Evolutionary conservation across 192 early-diverging fungal genomes (phyloP).

Genomic region (Tieghemiomyces parasiticus): DNA sequence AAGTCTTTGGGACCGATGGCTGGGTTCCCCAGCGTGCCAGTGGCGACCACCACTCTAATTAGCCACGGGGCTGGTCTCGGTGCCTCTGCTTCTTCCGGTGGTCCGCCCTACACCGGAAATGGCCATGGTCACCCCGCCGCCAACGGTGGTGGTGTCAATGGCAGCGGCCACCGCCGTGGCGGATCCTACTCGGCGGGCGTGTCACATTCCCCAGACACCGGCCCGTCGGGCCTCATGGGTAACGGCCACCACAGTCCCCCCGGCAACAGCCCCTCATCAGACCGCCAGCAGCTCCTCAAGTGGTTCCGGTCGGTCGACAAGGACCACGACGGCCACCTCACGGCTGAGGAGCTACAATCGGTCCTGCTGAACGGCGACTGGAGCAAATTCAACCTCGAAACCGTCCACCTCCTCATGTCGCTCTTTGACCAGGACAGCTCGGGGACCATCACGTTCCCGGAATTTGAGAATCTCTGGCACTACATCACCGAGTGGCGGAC

Average conservation of each 20-base stretch:
- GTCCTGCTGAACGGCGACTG: slow-evolving; percentile 68
- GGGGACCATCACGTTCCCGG: slow-evolving; percentile 60
- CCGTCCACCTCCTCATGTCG: slow-evolving; percentile 63
- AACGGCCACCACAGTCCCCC: too few relatives aligned
- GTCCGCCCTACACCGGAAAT: not conserved
- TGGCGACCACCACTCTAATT: not conserved
- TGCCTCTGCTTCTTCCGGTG: too few relatives aligned
- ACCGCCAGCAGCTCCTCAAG: slow-evolving; percentile 20
- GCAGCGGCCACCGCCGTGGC: too few relatives aligned
- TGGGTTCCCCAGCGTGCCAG: not conserved
- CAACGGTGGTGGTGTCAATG: too few relatives aligned
- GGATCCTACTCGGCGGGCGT: too few relatives aligned
- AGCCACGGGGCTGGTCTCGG: not conserved
- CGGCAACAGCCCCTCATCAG: too few relatives aligned
- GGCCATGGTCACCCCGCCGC: not conserved
- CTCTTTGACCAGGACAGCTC: slow-evolving; percentile 66
- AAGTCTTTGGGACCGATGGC: not conserved
- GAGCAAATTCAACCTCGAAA: slow-evolving; percentile 69
- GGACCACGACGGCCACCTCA: slow-evolving; percentile 52
- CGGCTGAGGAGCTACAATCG: slow-evolving; percentile 50
- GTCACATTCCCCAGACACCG: too few relatives aligned
- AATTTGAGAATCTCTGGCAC: slow-evolving; percentile 61
- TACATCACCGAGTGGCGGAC: slow-evolving; percentile 78
- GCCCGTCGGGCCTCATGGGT: too few relatives aligned
- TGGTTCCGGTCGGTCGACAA: slow-evolving; percentile 39